Evolutionary conservation across 208 protist species (phyloP).

Genomic region (Leishmania martiniquensis): DNA sequence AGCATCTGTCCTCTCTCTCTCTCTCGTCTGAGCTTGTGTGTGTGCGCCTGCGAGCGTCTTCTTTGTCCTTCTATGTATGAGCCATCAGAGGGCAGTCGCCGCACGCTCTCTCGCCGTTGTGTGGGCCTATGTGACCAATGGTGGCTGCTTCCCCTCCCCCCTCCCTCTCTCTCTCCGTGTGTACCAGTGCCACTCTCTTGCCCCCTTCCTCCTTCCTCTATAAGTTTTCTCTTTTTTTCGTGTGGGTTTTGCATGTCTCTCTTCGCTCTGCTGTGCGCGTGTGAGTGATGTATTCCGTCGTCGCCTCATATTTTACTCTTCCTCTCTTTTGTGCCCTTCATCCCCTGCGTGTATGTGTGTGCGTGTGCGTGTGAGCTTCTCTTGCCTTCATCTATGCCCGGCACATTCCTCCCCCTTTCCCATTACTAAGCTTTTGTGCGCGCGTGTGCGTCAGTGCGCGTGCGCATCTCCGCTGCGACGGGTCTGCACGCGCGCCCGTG

Average conservation of each 20-base stretch:
- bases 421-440: background rate
- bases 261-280: constrained; percentile 12
- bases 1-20: background rate
- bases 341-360: background rate
- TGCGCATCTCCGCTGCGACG: background rate
- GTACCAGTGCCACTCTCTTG: background rate
- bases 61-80: background rate
- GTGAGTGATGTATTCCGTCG: constrained; percentile 1
- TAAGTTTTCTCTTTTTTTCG: background rate
- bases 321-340: background rate
- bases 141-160: background rate
- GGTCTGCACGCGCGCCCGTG: background rate
- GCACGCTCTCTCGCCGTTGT: background rate
- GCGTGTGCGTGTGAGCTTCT: background rate
- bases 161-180: background rate
- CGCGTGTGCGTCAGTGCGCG: background rate
- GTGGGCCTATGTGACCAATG: background rate
- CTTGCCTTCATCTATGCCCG: background rate
- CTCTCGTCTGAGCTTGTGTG: background rate
- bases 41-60: background rate
- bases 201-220: background rate
- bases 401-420: background rate
- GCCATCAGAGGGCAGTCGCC: background rate
- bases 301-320: background rate
- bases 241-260: background rate